Conservation (phyloP, 2,329 filamentous ascomycete genomes). For the Amylocarpus encephaloides region DNA sequence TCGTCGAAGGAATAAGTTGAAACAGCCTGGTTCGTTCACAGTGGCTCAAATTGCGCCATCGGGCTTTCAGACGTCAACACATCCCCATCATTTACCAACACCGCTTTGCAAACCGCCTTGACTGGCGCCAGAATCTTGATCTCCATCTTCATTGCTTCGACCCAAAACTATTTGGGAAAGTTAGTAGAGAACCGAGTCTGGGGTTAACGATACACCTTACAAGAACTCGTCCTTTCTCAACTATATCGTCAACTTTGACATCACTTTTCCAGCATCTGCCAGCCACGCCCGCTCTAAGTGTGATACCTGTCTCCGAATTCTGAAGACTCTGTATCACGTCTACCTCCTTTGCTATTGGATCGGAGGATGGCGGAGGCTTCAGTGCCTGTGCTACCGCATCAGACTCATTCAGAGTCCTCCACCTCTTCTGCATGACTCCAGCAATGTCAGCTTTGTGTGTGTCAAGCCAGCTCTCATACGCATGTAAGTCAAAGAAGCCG, state of each 20-base stretch:
- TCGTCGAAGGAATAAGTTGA: no score
- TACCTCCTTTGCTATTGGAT: no score
- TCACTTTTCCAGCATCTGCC: conserved; percentile 33
- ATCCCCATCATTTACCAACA: background rate
- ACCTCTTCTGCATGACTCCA: background rate
- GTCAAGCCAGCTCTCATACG: conserved; percentile 1
- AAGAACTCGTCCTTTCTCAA: conserved; percentile 40
- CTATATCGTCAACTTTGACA: conserved; percentile 38
- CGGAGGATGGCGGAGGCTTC: conserved; percentile 39
- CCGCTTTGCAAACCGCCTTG: background rate
- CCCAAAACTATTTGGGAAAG: conserved; percentile 15
- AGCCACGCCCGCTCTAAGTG: background rate
- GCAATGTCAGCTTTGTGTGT: background rate
- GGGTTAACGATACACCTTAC: background rate
- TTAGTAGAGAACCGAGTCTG: background rate
- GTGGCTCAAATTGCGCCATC: background rate
- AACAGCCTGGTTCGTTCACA: no score
- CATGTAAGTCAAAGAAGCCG: background rate
- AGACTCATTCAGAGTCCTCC: conserved; percentile 14
- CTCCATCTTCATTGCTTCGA: conserved; percentile 64
- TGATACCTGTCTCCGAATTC: background rate
- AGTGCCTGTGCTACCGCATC: conserved; percentile 37
- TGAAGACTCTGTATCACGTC: background rate
- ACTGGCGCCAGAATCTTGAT: conserved; percentile 45
- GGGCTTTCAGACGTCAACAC: background rate